Conservation (phyloP, 768 basidiomycete species). For the Tricholoma terreum region DNA sequence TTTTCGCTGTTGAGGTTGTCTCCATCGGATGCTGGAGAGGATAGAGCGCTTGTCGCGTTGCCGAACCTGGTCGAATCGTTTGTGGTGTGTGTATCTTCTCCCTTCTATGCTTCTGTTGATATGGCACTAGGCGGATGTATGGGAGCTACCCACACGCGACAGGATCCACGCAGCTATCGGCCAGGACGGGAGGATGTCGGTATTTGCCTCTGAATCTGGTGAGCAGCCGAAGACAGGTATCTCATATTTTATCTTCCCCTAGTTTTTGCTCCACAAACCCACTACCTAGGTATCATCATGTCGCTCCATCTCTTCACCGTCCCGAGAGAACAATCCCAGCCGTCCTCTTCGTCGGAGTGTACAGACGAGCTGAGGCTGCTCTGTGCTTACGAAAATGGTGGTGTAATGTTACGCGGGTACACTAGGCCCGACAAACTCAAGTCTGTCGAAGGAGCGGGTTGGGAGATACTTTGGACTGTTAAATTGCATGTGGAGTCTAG, state of each 20-base stretch:
- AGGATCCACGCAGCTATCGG: conserved; percentile 87
- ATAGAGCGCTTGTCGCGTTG: conserved; percentile 64
- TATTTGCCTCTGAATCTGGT: conserved; percentile 42
- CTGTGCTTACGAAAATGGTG: conserved; percentile 83
- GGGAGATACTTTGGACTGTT: conserved; percentile 66
- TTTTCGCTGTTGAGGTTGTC: conserved; percentile 60
- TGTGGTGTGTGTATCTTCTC: conserved; percentile 43
- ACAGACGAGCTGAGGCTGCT: conserved; percentile 55
- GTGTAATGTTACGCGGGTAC: conserved; percentile 68
- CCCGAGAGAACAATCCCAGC: conserved; percentile 6
- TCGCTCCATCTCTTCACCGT: conserved; percentile 63
- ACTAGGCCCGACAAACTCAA: conserved; percentile 36
- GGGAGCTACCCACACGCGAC: conserved; percentile 64
- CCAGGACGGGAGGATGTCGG: conserved; percentile 38
- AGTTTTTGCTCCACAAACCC: background rate
- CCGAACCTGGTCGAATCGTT: conserved; percentile 90
- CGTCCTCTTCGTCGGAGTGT: conserved; percentile 30
- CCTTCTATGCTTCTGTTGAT: background rate
- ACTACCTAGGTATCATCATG: conserved; percentile 79
- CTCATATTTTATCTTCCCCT: conserved; percentile 5
- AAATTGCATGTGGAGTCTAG: conserved; percentile 74
- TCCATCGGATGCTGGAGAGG: conserved; percentile 4
- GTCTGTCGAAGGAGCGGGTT: conserved; percentile 70
- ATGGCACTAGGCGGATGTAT: conserved; percentile 78
- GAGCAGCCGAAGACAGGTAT: conserved; percentile 58